These are phyloP conservation scores for Pogostemon cablin DNA, from an alignment of 257 asterid genomes.

Conservation along the genomic window DNA sequence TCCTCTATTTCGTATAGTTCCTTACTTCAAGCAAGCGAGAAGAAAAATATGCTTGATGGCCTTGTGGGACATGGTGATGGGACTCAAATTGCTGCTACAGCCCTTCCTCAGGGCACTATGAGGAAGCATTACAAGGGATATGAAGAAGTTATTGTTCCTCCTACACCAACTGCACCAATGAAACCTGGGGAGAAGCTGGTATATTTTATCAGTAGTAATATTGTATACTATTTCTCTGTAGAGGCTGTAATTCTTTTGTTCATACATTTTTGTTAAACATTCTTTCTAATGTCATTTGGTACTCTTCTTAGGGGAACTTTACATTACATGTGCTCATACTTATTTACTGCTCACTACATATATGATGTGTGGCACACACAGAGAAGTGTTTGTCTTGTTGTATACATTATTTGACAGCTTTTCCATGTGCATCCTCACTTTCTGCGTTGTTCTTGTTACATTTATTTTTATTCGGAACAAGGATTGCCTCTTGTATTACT, in stretches of 20 bases:
- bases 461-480: slow-evolving; percentile 12
- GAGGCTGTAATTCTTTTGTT: slow-evolving; percentile 27
- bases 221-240: slow-evolving; percentile 25
- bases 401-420: slow-evolving; percentile 1
- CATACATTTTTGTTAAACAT: not conserved
- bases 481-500: not conserved
- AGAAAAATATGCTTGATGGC: slow-evolving; percentile 77
- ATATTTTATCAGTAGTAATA: slow-evolving; percentile 28
- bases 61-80: slow-evolving; percentile 89
- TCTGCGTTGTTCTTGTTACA: slow-evolving; percentile 22
- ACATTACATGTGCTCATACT: not conserved
- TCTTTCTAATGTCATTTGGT: slow-evolving; percentile 15
- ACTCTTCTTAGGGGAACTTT: slow-evolving; percentile 12
- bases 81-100: slow-evolving; percentile 59
- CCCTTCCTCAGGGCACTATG: slow-evolving; percentile 89
- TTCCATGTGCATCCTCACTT: slow-evolving; percentile 22
- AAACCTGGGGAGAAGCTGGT: slow-evolving; percentile 97
- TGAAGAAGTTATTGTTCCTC: slow-evolving; percentile 93
- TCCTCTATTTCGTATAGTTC: slow-evolving; percentile 73
- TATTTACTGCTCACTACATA: not conserved
- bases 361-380: not conserved
- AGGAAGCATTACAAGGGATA: slow-evolving; percentile 86
- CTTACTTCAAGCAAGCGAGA: slow-evolving; percentile 90
- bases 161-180: slow-evolving; percentile 91
- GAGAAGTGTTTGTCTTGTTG: not conserved